Evolutionary conservation across 1,284 basidiomycete species (phyloP).

Genomic region (Pulveroboletus ridleyi): DNA sequence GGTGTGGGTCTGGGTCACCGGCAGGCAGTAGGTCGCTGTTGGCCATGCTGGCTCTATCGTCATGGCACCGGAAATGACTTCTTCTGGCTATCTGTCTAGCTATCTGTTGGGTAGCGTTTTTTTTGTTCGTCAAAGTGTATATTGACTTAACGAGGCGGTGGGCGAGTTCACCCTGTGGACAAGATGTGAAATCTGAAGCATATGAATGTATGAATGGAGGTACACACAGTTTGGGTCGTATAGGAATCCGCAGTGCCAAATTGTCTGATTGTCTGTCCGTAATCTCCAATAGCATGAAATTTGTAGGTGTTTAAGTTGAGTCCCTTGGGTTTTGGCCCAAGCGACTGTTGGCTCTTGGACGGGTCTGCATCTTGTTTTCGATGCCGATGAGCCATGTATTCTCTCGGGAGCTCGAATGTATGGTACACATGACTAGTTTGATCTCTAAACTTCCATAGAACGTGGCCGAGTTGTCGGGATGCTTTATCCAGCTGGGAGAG

Average conservation of each 20-base stretch:
- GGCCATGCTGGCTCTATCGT: neutral
- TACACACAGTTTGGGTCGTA: too few species aligned
- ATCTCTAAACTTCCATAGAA: neutral
- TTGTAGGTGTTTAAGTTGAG: neutral
- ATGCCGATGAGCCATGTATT: neutral
- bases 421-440: neutral
- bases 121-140: neutral
- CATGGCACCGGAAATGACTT: neutral
- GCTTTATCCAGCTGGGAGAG: neutral
- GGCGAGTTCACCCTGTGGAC: neutral
- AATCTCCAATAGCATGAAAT: constrained; percentile 1
- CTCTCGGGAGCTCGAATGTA: neutral
- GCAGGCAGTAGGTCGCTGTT: neutral
- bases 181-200: neutral
- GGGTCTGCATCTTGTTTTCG: neutral
- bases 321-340: neutral
- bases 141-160: neutral
- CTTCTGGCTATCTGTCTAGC: neutral
- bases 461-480: neutral
- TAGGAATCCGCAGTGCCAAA: neutral
- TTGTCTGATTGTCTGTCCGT: neutral
- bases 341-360: neutral
- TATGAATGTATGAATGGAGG: too few species aligned
- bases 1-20: neutral
- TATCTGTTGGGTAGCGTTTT: neutral